Evolutionary conservation across 768 basidiomycete species (phyloP).

Genomic region (Kwoniella mangroviensis): DNA sequence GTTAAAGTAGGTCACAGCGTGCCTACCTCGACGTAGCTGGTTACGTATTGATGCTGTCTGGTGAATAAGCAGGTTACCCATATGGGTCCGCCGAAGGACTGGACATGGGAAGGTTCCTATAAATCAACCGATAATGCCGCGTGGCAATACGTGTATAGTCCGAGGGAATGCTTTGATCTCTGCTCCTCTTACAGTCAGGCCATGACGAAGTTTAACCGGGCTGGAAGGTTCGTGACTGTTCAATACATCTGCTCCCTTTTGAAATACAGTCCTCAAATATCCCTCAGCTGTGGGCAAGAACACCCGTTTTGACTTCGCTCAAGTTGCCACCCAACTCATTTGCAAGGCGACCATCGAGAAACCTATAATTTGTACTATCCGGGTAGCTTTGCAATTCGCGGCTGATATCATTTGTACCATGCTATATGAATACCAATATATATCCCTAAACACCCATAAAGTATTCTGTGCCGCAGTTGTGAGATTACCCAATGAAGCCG

Average conservation of each 20-base stretch:
- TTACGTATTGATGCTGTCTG: no score
- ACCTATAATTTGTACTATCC: not conserved
- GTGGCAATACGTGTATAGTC: not conserved
- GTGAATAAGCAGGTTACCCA: no score
- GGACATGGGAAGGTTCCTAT: not conserved
- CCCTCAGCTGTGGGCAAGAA: not conserved
- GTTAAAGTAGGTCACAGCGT: not conserved
- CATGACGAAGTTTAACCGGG: not conserved
- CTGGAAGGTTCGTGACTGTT: not conserved
- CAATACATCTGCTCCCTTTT: not conserved
- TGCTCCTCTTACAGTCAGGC: not conserved
- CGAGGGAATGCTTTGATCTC: not conserved
- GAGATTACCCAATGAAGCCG: no score
- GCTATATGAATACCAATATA: no score
- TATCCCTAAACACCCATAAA: no score
- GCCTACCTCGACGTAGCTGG: no score
- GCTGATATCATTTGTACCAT: no score
- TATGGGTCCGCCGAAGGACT: no score
- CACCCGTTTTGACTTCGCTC: not conserved
- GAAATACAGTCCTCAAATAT: not conserved
- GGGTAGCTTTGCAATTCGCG: not conserved
- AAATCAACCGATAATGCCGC: not conserved
- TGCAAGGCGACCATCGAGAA: not conserved
- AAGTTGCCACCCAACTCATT: not conserved
- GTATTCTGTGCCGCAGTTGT: no score